Base-by-base conservation (phyloP, 2,329 filamentous ascomycete genomes). In the Pseudocercospora vitis region DNA sequence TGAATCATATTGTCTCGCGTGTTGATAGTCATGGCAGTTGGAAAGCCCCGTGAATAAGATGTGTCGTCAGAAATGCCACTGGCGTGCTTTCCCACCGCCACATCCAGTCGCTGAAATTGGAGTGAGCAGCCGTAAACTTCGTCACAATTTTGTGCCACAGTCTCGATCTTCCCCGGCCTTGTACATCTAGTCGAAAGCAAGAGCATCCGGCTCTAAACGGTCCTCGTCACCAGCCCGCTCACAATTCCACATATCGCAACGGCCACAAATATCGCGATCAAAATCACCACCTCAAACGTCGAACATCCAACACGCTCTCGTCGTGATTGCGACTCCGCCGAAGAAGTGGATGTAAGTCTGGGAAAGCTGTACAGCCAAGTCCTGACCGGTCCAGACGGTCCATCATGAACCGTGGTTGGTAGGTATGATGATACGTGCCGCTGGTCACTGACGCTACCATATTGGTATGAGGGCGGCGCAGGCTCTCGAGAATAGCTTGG, bases 391-490 rank as follows among this genome's bases (percentile, higher is more conserved):
- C 37, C 8, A 23, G 37, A 21, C 19, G 21, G 2, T 6, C 19
- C 37, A 5, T 26, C 19, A 4, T 42, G 24, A 4, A 23, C 4
- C 1, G 37, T 42, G 3, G 19, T 23, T 11, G 49, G 49, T 4
- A 51, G 33, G 18, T 29, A 21, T 26, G 40, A n/a, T 28, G 12
- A 9, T 4, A 19, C 6, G 11, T 16, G 14, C 9, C 14, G 12
- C 8, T 16, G 2, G 31, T 5, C 31, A n/a, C n/a, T 14, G n/a
- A 35, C 31, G n/a, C 31, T 35, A 12, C 48, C 35, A 32, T 51
- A 40, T 44, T 19, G 35, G 28, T 51, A 51, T 19, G 49, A 44
- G 29, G 50, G 42, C 21, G 50, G 50, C 33, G 50, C 21, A 28
- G 18, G 24, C 8, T 28, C 29, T 19, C 47, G 29, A 52, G 37